Conservation (phyloP, 257 asterid genomes). For the Scutellaria galericulata region DNA sequence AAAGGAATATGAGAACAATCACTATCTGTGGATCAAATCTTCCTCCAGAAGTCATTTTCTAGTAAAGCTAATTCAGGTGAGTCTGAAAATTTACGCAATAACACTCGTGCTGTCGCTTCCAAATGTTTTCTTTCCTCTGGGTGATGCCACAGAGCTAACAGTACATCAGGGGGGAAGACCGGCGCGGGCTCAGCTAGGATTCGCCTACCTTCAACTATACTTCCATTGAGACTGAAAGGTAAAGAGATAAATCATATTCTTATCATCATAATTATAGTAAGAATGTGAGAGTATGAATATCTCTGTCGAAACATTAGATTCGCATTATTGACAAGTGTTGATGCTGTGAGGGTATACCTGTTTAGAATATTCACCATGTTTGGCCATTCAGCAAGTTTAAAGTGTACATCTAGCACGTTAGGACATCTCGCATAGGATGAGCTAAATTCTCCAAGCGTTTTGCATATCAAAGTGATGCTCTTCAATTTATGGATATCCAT, state of each 20-base stretch:
- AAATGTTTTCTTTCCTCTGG: constrained; percentile 52
- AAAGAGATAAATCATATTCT: constrained; percentile 22
- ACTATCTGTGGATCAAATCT: constrained; percentile 25
- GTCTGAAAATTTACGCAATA: constrained; percentile 40
- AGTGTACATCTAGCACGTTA: constrained; percentile 43
- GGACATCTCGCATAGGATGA: accelerated
- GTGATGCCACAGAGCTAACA: constrained; percentile 56
- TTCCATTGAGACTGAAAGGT: constrained; percentile 51
- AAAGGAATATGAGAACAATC: not conserved
- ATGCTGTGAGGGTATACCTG: constrained; percentile 41
- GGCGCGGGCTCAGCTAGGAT: constrained; percentile 67
- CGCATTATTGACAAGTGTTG: too few relatives aligned
- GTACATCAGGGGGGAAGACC: constrained; percentile 50
- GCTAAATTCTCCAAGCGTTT: constrained; percentile 42
- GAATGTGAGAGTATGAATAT: too few relatives aligned
- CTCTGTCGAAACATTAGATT: too few relatives aligned
- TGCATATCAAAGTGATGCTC: constrained; percentile 27
- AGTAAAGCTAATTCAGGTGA: constrained; percentile 34
- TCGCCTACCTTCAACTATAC: constrained; percentile 39
- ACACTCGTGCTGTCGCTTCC: constrained; percentile 38
- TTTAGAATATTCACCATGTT: constrained; percentile 64
- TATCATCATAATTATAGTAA: not conserved
- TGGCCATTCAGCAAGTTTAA: constrained; percentile 62
- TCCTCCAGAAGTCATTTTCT: constrained; percentile 31
- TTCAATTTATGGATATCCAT: accelerated